Evolutionary conservation across 371 early-diverging fungal species (phyloP).

Genomic region (Coemansia sp.): DNA sequence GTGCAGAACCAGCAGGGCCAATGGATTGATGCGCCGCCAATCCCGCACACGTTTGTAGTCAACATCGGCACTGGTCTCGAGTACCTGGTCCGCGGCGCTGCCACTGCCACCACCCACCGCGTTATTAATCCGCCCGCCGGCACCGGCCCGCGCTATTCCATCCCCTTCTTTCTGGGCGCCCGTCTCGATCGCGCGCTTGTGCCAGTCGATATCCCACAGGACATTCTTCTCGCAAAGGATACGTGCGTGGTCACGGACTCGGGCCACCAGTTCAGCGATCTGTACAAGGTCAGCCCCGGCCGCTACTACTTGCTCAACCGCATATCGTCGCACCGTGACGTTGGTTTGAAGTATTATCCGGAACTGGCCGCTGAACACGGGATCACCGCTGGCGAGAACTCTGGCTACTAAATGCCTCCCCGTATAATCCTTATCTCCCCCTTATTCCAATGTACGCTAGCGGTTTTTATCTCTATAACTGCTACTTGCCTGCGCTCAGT

Average conservation of each 20-base stretch:
- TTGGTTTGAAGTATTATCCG: conserved; percentile 25
- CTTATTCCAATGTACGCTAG: too few species aligned
- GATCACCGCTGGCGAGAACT: conserved; percentile 1
- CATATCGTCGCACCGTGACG: conserved; percentile 43
- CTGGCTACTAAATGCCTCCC: background rate
- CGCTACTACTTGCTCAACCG: conserved; percentile 24
- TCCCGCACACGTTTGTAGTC: conserved; percentile 63
- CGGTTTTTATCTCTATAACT: too few species aligned
- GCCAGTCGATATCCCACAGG: conserved; percentile 18
- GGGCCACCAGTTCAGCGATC: conserved; percentile 22
- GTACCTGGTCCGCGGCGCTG: conserved; percentile 55
- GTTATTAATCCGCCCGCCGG: conserved; percentile 59
- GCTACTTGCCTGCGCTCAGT: too few species aligned
- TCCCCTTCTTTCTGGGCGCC: conserved; percentile 34
- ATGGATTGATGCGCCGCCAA: conserved; percentile 63
- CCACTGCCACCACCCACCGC: conserved; percentile 63
- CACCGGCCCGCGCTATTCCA: conserved; percentile 43
- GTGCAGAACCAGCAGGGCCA: conserved; percentile 60
- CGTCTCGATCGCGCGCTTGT: conserved; percentile 20
- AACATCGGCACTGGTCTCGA: conserved; percentile 69
- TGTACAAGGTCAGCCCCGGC: conserved; percentile 21
- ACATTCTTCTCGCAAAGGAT: conserved; percentile 8
- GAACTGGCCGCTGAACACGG: conserved; percentile 26
- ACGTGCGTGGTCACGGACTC: conserved; percentile 27
- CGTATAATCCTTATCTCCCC: too few species aligned